Percentiles rank a stretch among this genome's conserved stretches.
These are phyloP conservation scores for Pulicaria dysenterica DNA, from an alignment of 129 eudicot genomes.

Conservation along the genomic window DNA sequence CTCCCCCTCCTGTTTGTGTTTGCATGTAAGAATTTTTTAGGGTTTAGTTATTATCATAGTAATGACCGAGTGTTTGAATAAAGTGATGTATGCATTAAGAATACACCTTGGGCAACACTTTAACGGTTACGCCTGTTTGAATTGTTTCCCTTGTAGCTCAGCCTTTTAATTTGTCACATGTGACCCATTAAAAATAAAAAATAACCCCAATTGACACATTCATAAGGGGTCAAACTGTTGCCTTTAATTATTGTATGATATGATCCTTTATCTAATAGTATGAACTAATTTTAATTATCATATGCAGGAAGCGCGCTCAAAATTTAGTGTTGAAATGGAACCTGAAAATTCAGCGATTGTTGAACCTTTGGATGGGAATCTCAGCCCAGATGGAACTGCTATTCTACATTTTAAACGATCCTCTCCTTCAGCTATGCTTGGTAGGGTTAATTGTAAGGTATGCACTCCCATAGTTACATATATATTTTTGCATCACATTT, in stretches of 20 bases:
- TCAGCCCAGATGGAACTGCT: constrained; percentile 81
- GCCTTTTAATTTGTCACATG: neutral
- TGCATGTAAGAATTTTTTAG: too few species aligned
- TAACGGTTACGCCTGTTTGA: neutral
- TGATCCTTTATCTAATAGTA: neutral
- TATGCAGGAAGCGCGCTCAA: constrained; percentile 90
- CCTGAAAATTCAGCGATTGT: constrained; percentile 71
- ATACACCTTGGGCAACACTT: neutral
- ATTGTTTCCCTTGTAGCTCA: too few species aligned
- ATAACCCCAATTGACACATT: neutral
- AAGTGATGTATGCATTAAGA: neutral
- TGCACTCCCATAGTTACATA: constrained; percentile 14
- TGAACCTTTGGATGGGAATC: constrained; percentile 83
- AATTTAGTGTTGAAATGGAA: constrained; percentile 72
- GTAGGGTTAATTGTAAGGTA: constrained; percentile 93
- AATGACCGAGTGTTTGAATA: neutral
- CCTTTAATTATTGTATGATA: neutral
- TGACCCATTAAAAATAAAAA: neutral
- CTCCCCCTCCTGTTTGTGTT: too few species aligned
- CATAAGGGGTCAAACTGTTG: constrained; percentile 7
- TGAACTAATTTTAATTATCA: constrained; percentile 2
- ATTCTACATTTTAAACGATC: constrained; percentile 61
- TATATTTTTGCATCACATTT: neutral
- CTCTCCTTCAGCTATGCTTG: constrained; percentile 64
- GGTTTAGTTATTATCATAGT: too few species aligned